phyloP scores from a whole-genome alignment of 371 early-diverging fungal genomes.

The Homolaphlyctis polyrhiza region DNA sequence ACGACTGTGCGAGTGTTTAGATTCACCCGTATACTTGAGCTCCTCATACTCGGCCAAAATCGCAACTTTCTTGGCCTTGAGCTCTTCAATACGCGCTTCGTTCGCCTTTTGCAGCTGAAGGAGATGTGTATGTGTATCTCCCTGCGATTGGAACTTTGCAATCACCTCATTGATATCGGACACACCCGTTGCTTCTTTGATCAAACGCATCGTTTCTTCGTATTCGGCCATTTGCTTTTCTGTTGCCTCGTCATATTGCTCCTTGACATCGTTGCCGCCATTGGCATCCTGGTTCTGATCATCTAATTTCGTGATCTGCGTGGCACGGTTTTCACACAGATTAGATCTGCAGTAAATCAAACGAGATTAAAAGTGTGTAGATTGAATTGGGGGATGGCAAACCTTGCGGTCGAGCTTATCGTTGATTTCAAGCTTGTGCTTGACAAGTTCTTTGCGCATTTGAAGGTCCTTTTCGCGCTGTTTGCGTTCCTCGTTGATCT shows the following conservation, averaged over 20 bases:
- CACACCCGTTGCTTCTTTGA: constrained; percentile 54
- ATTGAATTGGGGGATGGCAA: not conserved
- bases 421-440: constrained; percentile 46
- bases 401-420: constrained; percentile 48
- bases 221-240: constrained; percentile 43
- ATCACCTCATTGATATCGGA: constrained; percentile 48
- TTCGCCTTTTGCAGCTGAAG: constrained; percentile 30
- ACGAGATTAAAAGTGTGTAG: no score
- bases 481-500: constrained; percentile 51
- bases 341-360: no score
- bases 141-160: constrained; percentile 49
- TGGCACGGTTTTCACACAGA: no score
- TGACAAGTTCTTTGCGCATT: constrained; percentile 42
- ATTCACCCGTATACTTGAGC: constrained; percentile 37
- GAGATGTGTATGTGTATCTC: constrained; percentile 45
- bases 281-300: constrained; percentile 32
- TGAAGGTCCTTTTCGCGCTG: constrained; percentile 47
- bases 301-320: constrained; percentile 34
- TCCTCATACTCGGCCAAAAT: constrained; percentile 35
- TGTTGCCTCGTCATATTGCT: constrained; percentile 40
- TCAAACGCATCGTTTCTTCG: constrained; percentile 48
- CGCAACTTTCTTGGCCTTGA: constrained; percentile 32
- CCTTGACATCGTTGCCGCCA: constrained; percentile 20
- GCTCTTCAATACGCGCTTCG: constrained; percentile 34
- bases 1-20: constrained; percentile 23